Evolutionary conservation across 495 filamentous ascomycete species (phyloP), one percentile per base, ranked within the genome.

Genomic region (Penicillium psychrofluorescens): DNA sequence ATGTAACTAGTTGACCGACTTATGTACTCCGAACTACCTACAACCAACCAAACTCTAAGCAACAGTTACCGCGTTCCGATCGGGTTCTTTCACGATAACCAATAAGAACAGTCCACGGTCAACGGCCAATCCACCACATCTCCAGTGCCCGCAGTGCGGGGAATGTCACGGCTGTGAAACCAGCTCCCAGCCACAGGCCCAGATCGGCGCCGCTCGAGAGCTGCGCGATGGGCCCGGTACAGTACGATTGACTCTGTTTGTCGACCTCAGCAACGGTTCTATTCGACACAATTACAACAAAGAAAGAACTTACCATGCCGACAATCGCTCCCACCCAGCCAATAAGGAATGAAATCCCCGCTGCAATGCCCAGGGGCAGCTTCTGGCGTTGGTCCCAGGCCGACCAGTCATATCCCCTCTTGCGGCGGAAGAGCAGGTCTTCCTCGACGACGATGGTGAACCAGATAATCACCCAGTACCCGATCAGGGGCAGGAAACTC

Each of bases 401-500:
- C 9, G 67, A 51, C 72, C 74, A 77, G 50, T 75, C 66, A 43
- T 69, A 77, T 2, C 55, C 55, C 29, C 35, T 47, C 6, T 36
- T 32, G 11, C 58, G 52, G 35, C 61, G 61, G 55, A 77, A 74
- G 2, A 74, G 40, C n/a, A 65, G 7, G 13, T 75, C 59, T 41
- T 76, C 64, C 44, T 75, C 64, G 6, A 73, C 37, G 1, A 66
- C 55, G 33, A 76, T 67, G 7, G 62, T 50, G 42, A 74, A 46
- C 59, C 63, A 74, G 22, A 74, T 72, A 32, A 71, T 53, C 8
- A 68, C 53, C 74, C 74, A 77, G 41, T 76, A 77, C 16, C 70
- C 70, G 41, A 77, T 77, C 9, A 77, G 44, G 3, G 69, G 64
- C 28, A 77, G 53, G 40, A 76, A 71, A 41, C 70, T 63, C 40